Conservation (phyloP, 2,329 filamentous ascomycete species). For the Aspergillus fructus region DNA sequence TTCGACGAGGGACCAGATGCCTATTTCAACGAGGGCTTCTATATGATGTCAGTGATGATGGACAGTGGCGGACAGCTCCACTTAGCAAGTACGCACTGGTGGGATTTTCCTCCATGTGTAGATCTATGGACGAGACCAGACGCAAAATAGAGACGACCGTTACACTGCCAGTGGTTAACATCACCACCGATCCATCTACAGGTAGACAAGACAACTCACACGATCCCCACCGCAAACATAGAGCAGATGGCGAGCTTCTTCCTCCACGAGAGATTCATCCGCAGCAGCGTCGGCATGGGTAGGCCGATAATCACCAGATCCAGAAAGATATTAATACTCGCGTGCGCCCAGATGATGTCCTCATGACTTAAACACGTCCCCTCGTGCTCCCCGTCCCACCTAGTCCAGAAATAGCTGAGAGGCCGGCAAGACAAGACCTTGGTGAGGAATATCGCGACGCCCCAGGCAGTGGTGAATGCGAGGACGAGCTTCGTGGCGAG, state of each 20-base stretch:
- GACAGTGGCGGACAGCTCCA: too few relatives aligned
- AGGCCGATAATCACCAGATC: not conserved
- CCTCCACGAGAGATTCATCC: not conserved
- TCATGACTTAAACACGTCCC: not conserved
- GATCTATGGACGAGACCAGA: not conserved
- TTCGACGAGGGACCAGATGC: constrained; percentile 2
- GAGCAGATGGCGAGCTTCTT: constrained; percentile 1
- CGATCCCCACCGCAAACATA: not conserved
- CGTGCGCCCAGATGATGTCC: not conserved
- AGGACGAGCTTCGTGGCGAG: not conserved
- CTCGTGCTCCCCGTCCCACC: constrained; percentile 6
- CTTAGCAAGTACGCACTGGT: not conserved
- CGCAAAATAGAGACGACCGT: not conserved
- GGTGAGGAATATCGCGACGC: not conserved
- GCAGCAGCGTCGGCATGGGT: not conserved
- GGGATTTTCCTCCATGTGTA: not conserved
- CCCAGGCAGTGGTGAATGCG: not conserved
- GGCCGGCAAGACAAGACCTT: not conserved
- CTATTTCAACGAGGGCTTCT: not conserved
- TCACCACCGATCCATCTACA: not conserved
- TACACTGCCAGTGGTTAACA: not conserved
- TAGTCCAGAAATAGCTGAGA: not conserved
- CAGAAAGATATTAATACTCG: constrained; percentile 1
- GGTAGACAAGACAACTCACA: not conserved
- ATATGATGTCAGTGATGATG: not conserved